Conservation (phyloP, 345 rosid species). For the Lenwebbia sp. region DNA sequence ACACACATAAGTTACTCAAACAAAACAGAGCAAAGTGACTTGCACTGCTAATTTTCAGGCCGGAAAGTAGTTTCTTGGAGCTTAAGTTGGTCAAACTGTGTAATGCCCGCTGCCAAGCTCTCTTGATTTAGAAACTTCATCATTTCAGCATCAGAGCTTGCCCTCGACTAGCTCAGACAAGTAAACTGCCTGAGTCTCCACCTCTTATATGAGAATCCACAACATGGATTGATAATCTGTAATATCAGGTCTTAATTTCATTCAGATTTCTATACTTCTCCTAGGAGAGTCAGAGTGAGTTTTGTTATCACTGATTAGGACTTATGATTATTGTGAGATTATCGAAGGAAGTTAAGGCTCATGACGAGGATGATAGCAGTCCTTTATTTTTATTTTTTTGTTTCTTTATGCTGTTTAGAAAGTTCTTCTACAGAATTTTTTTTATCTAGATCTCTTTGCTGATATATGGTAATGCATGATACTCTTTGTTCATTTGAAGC, state of each 20-base stretch:
- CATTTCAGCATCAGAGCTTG: not conserved
- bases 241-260: not conserved
- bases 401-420: not conserved
- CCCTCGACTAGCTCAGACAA: not conserved
- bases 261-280: not conserved
- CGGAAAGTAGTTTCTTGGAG: not conserved
- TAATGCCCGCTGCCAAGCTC: not conserved
- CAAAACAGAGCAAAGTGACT: not conserved
- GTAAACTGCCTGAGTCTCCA: not conserved
- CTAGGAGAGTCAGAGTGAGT: not conserved
- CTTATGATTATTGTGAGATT: not conserved
- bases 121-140: not conserved
- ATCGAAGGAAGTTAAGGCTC: not conserved
- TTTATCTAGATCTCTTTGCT: not conserved
- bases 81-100: not conserved
- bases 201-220: not conserved
- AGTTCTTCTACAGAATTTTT: not conserved
- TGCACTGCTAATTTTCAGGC: not conserved
- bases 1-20: not conserved
- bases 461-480: not conserved
- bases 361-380: not conserved
- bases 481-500: not conserved
- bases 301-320: not conserved
- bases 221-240: not conserved
- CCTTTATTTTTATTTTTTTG: not conserved